Base-by-base conservation (phyloP, 2,329 filamentous ascomycete species). In the Aspergillus calidoustus region DNA sequence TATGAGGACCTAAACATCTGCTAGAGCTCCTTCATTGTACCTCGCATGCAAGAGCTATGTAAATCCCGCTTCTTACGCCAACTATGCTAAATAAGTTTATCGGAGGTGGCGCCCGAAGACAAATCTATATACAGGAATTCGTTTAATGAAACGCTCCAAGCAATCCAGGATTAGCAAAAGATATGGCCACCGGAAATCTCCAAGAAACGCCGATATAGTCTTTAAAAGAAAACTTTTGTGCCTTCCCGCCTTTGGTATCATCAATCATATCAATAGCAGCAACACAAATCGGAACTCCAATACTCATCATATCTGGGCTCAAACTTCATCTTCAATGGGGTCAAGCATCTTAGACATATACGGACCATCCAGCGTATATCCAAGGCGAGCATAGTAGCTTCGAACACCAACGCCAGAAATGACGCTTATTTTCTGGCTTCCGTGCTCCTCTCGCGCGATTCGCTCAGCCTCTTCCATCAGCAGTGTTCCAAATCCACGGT, bases 391-490 rank as follows among this genome's bases (percentile, higher is more conserved):
- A 75, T 99, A 99, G 76, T 99, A 99, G 73, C 92, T 96, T 72
- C 95, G 85, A 19, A 98, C 96, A 13, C 95, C 95, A 7, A 99
- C 93, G 31, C 95, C 95, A n/a, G 93, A 97, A 64, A 99, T 99
- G 68, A 99, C 93, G 73, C 92, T 95, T 59, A 99, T 92, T 84
- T 99, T 99, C 63, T 85, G 85, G 70, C 93, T 97, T 6, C 93
- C 91, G 73, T 99, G 95, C 79, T 99, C 95, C 66, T 97, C 91
- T 59, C 92, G 86, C 0, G 96, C 94, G 66, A 99, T 99, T 55
- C 93, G 86, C 80, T 98, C 95, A 0, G 95, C 96, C 80, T 98
- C 94, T 74, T 98, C 94, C 96, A 99, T 99, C 67, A 99, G 75
- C 64, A 99, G 77, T 1, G 95, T 99, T 52, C 95, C 95, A 68